Percentiles rank a stretch among this genome's conserved stretches.
phyloP scores from a whole-genome alignment of 1,139 yeast genomes.

The Saccharomyces uvarum region DNA sequence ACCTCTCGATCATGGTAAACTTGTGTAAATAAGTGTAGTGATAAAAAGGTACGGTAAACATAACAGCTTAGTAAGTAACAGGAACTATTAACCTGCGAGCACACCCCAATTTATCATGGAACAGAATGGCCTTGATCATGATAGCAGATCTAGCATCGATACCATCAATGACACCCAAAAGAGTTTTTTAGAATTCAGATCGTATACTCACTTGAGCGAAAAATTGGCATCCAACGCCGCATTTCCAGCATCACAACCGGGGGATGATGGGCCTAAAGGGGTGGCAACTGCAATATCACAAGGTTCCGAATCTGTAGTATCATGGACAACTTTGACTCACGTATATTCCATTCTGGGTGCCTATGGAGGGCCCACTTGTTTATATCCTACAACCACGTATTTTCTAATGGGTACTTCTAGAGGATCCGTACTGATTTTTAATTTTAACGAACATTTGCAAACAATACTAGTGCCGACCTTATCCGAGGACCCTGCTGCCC shows the following conservation, averaged over 20 bases:
- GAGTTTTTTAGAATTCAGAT: constrained; percentile 11
- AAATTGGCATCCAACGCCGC: not conserved
- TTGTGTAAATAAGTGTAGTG: not conserved
- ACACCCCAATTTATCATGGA: constrained; percentile 6
- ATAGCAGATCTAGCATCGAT: constrained; percentile 4
- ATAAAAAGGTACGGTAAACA: not conserved
- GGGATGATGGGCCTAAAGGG: not conserved
- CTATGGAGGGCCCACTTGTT: constrained; percentile 27
- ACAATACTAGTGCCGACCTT: constrained; percentile 21
- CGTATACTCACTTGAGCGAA: constrained; percentile 8
- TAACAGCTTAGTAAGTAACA: not conserved
- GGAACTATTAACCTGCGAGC: not conserved
- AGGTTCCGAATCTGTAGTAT: constrained; percentile 8
- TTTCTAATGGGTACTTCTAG: constrained; percentile 28
- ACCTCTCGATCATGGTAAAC: not conserved
- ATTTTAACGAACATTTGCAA: constrained; percentile 24
- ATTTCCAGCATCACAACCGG: not conserved
- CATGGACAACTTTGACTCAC: constrained; percentile 22
- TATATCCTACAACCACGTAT: constrained; percentile 23
- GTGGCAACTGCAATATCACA: not conserved
- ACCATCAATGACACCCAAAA: constrained; percentile 5
- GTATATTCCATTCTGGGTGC: constrained; percentile 23
- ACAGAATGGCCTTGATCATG: constrained; percentile 9
- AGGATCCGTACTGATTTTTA: constrained; percentile 27
- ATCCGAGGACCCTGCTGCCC: constrained; percentile 3